phyloP scores from a whole-genome alignment of 371 early-diverging fungal genomes.

The Aphelidium insulamus region DNA sequence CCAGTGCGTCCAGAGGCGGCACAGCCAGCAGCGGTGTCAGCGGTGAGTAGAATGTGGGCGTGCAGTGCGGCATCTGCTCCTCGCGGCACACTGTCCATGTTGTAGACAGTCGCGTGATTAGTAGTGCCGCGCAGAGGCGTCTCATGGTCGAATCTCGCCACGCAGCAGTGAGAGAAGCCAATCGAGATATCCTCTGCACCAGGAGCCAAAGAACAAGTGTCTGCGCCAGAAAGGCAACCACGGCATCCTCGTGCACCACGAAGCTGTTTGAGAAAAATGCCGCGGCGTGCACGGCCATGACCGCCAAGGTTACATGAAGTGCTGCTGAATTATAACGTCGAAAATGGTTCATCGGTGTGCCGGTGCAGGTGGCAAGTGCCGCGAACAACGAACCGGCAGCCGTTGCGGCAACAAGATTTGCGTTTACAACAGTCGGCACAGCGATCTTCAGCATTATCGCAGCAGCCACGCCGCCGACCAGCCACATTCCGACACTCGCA shows the following conservation, averaged over 20 bases:
- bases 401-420: slow-evolving; percentile 1
- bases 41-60: slow-evolving; percentile 35
- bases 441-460: slow-evolving; percentile 3
- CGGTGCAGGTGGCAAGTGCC: neutral
- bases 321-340: neutral
- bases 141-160: too few species aligned
- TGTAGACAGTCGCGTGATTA: slow-evolving; percentile 29
- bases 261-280: slow-evolving; percentile 66
- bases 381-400: slow-evolving; percentile 2
- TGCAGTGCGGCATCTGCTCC: slow-evolving; percentile 55
- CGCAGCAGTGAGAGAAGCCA: slow-evolving; percentile 31
- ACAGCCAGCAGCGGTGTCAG: too few species aligned
- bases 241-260: slow-evolving; percentile 62
- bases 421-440: neutral
- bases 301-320: too few species aligned
- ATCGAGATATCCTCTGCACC: too few species aligned
- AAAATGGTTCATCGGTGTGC: slow-evolving; percentile 5
- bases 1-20: too few species aligned
- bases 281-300: slow-evolving; percentile 25
- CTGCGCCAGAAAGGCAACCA: too few species aligned
- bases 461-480: too few species aligned
- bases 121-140: slow-evolving; percentile 9
- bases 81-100: slow-evolving; percentile 63
- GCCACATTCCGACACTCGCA: too few species aligned
- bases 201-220: too few species aligned